A percentile compares a stretch with the other conserved stretches of the same genome.
Conservation (phyloP, 1,284 basidiomycete genomes). For the Fomitiporia mediterranea region DNA sequence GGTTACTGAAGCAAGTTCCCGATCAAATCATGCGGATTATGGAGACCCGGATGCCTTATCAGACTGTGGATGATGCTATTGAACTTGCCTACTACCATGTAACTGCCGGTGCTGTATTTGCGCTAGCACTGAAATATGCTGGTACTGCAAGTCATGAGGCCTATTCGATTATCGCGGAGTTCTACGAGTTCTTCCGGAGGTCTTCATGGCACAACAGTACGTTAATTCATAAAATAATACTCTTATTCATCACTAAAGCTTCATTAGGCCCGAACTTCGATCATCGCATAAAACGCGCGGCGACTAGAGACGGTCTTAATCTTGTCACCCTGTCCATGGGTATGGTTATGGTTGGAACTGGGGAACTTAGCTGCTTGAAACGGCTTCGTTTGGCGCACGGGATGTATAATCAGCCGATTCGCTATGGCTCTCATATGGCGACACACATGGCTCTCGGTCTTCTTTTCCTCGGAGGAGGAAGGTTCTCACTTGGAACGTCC, state of each 20-base stretch:
- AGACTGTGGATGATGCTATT: slow-evolving; percentile 65
- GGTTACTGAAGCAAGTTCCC: slow-evolving; percentile 79
- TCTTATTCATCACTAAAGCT: not conserved
- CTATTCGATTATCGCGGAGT: slow-evolving; percentile 74
- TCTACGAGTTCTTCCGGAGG: slow-evolving; percentile 75
- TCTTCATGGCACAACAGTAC: slow-evolving; percentile 59
- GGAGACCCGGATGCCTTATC: slow-evolving; percentile 46
- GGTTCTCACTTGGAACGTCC: slow-evolving; percentile 89
- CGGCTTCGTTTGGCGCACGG: slow-evolving; percentile 90
- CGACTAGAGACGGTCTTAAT: slow-evolving; percentile 86
- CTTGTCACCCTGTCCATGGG: slow-evolving; percentile 81
- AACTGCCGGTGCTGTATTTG: slow-evolving; percentile 87
- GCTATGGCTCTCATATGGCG: slow-evolving; percentile 89
- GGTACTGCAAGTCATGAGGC: slow-evolving; percentile 88
- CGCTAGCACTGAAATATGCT: slow-evolving; percentile 88
- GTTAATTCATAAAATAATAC: slow-evolving; percentile 25
- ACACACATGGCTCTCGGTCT: slow-evolving; percentile 90
- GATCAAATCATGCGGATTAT: slow-evolving; percentile 57
- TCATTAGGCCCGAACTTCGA: slow-evolving; percentile 70
- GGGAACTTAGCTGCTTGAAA: slow-evolving; percentile 86
- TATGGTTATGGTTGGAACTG: slow-evolving; percentile 95
- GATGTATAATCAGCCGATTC: slow-evolving; percentile 76
- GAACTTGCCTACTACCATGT: slow-evolving; percentile 89
- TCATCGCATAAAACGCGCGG: slow-evolving; percentile 78
- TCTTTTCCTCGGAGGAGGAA: slow-evolving; percentile 90